Base-by-base conservation (phyloP, 495 filamentous ascomycete genomes). In the Penicillium turbatum region DNA sequence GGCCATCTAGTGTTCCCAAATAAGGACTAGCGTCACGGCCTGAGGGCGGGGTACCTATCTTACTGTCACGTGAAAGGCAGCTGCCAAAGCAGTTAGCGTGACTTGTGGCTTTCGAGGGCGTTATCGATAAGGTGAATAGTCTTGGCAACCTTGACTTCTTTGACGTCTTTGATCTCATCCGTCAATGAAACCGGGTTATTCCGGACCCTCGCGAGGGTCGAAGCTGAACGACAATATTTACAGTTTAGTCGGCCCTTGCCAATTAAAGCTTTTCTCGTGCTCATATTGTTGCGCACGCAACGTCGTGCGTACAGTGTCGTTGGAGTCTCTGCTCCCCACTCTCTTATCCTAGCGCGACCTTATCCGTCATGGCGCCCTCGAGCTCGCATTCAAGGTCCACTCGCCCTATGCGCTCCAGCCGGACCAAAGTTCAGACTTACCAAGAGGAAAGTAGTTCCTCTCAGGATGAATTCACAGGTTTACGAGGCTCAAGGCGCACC, bases 381-480 rank as follows among this genome's bases (percentile, higher is more conserved):
- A 64, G 62, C n/a, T 50, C 62, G 26, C 56, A 47, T 12, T 29
- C 56, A 27, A 67, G 50, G 32, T 49, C 53, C 24, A 63, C 68
- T 42, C 66, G 67, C 8, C 72, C 74, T n/a, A 46, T 73, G 34
- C 72, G 74, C 21, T 66, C 65, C 16, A 72, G 58, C 56, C 72
- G 74, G 53, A 70, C 65, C 2, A 61, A 60, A 40, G 66, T 76
- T 16, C 44, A 63, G 32, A 72, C 70, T 27, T 77, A 77, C 47
- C 61, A 73, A 21, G 74, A 77, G 61, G 70, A 72, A 11, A 69
- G 64, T 39, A 69, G 64, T 39, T 61, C 63, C 13, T 68, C 71
- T 2, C 63, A 67, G 12, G 68, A 71, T 3, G 60, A 51, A 56
- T 31, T 53, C 53, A 35, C 31, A 21, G 26, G 44, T 52, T n/a